Conservation (phyloP, 2,329 filamentous ascomycete species). For the Aspergillus pseudonomiae region DNA sequence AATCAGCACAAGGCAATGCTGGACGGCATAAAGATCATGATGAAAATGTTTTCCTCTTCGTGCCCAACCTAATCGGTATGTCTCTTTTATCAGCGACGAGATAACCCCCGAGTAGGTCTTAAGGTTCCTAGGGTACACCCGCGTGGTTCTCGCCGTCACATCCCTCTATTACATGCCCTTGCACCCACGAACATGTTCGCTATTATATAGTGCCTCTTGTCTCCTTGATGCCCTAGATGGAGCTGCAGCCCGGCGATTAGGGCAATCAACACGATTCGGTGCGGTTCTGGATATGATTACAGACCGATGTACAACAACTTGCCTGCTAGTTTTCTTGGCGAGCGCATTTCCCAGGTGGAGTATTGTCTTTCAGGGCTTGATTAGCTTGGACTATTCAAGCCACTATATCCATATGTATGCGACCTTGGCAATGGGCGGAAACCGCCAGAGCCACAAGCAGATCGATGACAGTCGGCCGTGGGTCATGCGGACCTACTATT, state of each 20-base stretch:
- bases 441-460: constrained; percentile 80
- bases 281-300: constrained; percentile 97
- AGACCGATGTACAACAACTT: constrained; percentile 91
- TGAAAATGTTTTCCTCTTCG: constrained; percentile 78
- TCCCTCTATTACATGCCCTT: constrained; percentile 98
- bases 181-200: constrained; percentile 87
- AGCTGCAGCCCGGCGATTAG: constrained; percentile 76
- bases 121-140: constrained; percentile 64
- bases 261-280: constrained; percentile 89
- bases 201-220: constrained; percentile 82
- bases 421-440: constrained; percentile 79
- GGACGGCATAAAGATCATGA: not conserved
- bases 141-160: constrained; percentile 76
- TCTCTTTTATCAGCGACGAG: not conserved
- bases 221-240: constrained; percentile 92
- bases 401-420: constrained; percentile 79
- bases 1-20: not conserved
- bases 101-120: not conserved
- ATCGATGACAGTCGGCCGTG: constrained; percentile 82
- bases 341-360: constrained; percentile 92
- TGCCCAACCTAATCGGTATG: constrained; percentile 74
- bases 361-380: constrained; percentile 86
- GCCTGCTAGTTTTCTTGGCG: constrained; percentile 85
- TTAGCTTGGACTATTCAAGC: constrained; percentile 86
- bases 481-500: constrained; percentile 90